Evolutionary conservation across 768 basidiomycete species (phyloP), one percentile per base, ranked within the genome.

Genomic region (Peribolospora baueri): DNA sequence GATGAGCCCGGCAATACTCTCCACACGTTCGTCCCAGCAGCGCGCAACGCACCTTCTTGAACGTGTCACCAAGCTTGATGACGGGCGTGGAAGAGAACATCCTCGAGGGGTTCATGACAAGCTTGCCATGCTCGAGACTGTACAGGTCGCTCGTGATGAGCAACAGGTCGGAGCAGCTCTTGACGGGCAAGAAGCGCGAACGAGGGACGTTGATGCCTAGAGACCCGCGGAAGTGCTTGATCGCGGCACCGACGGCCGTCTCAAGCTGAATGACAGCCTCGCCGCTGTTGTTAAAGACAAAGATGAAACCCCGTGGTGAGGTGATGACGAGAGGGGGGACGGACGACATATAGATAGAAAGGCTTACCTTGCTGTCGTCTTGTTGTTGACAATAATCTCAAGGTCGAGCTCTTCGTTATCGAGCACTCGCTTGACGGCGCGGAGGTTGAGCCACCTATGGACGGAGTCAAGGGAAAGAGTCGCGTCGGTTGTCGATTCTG

Each of bases 171-270:
- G 85, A 90, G 70, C 83, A 87, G 57, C 76, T 80, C 74, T 71
- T 71, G 66, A 73, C 72, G 56, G 61, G 61, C 46, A 97, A 74
- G 80, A 95, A 93, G 58, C 91, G 84, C 57, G 75, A 78, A 54
- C 88, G 81, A 54, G 91, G 87, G 48, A 95, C 91, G 71, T 90
- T 91, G 70, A 93, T 81, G 57, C 86, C 91, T 65, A 82, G 82
- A 5, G 83, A 85, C 66, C 81, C 81, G 68, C 76, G 80, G 73
- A 90, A 90, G 70, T 90, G 80, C 73, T 88, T 88, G 76, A 81
- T 80, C 49, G 88, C 88, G 46, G 84, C 86, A 68, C 90, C 88
- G 54, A 87, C 84, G 47, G 87, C 87, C 25, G 83, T 87, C 71
- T 87, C 84, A 62, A 86, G 78, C 73, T 81, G 85, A 61, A 93